phyloP scores from a whole-genome alignment of 2,329 filamentous ascomycete genomes.

The Verticillium klebahnii region DNA sequence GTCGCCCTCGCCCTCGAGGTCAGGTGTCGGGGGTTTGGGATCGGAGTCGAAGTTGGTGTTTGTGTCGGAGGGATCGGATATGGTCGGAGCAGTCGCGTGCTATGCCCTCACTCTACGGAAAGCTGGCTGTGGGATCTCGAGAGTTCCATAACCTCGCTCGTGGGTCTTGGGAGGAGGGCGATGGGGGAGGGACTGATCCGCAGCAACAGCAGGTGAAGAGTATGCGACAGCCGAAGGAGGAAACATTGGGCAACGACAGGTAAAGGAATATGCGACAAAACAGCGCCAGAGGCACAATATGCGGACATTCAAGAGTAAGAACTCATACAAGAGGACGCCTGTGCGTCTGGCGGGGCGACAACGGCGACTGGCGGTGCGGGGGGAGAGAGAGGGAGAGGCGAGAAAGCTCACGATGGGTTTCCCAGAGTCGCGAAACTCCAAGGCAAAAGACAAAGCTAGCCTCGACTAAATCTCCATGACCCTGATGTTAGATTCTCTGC shows the following conservation, averaged over 20 bases:
- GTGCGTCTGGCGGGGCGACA: constrained; percentile 3
- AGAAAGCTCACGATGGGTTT: not conserved
- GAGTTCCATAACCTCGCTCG: constrained; percentile 3
- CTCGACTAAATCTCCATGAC: not conserved
- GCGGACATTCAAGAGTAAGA: not conserved
- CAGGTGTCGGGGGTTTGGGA: not conserved
- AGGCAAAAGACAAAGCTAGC: not conserved
- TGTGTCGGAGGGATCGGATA: not conserved
- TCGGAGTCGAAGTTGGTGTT: not conserved
- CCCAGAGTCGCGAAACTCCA: not conserved
- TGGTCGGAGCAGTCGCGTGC: not conserved
- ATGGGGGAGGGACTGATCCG: not conserved
- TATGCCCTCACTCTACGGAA: constrained; percentile 3
- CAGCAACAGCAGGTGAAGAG: constrained; percentile 1
- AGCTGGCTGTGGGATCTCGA: not conserved
- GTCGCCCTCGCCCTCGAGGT: not conserved
- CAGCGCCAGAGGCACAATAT: constrained; percentile 1
- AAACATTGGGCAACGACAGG: constrained; percentile 11
- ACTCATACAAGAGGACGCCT: constrained; percentile 1
- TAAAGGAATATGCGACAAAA: constrained; percentile 11
- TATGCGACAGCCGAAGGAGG: constrained; percentile 3
- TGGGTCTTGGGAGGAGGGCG: not conserved
- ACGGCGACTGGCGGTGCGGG: not conserved
- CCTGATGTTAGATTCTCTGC: not conserved
- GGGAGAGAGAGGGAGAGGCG: not conserved